A percentile compares a stretch with the other conserved stretches of the same genome.
These are phyloP conservation scores for Moesziomyces parantarcticus DNA, from an alignment of 1,284 basidiomycete genomes.

Conservation along the genomic window DNA sequence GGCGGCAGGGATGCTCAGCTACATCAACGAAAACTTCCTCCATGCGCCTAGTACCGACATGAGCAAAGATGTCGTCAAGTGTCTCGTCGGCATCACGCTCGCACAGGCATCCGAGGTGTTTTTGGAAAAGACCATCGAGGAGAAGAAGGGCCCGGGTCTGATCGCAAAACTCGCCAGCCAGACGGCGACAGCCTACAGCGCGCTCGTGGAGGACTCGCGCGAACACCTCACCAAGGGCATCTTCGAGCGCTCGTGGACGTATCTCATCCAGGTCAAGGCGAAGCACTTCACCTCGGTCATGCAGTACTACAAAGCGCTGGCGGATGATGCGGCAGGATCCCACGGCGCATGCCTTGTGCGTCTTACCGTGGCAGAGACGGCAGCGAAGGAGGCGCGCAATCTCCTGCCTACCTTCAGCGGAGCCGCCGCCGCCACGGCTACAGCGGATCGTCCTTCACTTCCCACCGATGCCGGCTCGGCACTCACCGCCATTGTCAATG, in stretches of 20 bases:
- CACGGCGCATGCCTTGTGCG: slow-evolving; percentile 89
- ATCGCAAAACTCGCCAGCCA: slow-evolving; percentile 88
- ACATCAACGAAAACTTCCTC: slow-evolving; percentile 99
- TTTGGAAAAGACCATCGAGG: slow-evolving; percentile 83
- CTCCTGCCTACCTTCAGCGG: slow-evolving; percentile 79
- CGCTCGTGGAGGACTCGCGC: slow-evolving; percentile 86
- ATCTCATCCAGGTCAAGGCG: slow-evolving; percentile 85
- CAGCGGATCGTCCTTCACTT: slow-evolving; percentile 74
- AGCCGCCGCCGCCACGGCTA: slow-evolving; percentile 75
- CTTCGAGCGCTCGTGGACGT: slow-evolving; percentile 94
- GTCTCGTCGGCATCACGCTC: slow-evolving; percentile 84
- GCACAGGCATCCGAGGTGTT: slow-evolving; percentile 97
- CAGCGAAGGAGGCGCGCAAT: slow-evolving; percentile 85
- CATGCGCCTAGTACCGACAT: slow-evolving; percentile 98
- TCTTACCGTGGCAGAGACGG: slow-evolving; percentile 79
- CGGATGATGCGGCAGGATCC: slow-evolving; percentile 80
- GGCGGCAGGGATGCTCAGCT: slow-evolving; percentile 96
- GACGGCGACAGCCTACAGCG: slow-evolving; percentile 81
- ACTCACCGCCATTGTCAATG: slow-evolving; percentile 83
- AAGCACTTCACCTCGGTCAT: slow-evolving; percentile 88
- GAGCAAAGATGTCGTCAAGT: slow-evolving; percentile 91
- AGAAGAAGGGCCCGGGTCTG: slow-evolving; percentile 73
- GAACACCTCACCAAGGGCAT: slow-evolving; percentile 95
- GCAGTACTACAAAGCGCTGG: slow-evolving; percentile 85
- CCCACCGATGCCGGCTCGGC: slow-evolving; percentile 85